Percentiles rank a stretch among this genome's conserved stretches.
Conservation (phyloP, 83 land plant genomes). For the Larix sibirica region DNA sequence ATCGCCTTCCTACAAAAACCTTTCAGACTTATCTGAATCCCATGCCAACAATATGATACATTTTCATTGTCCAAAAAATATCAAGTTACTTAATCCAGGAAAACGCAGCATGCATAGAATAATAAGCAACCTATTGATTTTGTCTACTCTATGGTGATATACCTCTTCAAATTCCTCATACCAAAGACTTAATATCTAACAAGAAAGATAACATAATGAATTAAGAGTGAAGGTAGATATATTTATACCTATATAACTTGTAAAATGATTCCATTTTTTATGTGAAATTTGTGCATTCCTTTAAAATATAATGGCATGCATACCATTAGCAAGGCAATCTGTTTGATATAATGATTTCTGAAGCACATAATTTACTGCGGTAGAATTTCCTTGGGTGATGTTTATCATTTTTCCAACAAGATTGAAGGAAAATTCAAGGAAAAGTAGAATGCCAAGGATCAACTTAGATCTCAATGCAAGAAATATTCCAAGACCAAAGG, state of each 20-base stretch:
- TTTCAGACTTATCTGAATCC: not conserved
- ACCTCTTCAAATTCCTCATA: not conserved
- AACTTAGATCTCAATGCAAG: too few species aligned
- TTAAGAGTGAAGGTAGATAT: not conserved
- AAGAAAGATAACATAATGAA: not conserved
- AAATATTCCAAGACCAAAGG: too few species aligned
- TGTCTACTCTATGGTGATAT: not conserved
- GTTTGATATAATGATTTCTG: not conserved
- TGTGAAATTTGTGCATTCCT: not conserved
- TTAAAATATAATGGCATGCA: not conserved
- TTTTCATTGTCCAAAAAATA: not conserved
- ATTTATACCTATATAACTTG: conserved; percentile 8
- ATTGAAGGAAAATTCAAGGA: too few species aligned
- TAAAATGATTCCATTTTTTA: not conserved
- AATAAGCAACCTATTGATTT: not conserved
- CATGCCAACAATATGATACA: not conserved
- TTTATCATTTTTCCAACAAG: too few species aligned
- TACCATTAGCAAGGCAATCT: not conserved
- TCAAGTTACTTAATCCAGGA: not conserved
- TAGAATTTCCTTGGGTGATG: not conserved
- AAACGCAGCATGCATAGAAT: not conserved
- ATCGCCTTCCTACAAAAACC: conserved; percentile 36
- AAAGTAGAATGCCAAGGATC: too few species aligned
- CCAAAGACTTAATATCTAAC: not conserved
- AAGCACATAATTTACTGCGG: not conserved